Conservation (phyloP, 1,139 yeast genomes). For the Kodamaea derodonti region DNA sequence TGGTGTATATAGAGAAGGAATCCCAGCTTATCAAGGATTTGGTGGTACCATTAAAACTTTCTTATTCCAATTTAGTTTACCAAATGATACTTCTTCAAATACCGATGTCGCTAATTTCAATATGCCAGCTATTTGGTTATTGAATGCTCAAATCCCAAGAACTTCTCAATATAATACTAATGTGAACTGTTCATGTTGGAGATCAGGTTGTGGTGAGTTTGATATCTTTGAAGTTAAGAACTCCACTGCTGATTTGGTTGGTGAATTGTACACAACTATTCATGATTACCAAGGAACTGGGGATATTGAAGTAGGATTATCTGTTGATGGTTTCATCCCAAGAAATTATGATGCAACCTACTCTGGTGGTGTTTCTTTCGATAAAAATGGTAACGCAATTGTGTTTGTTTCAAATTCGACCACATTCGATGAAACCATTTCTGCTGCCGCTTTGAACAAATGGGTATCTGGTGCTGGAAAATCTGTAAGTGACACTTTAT, state of each 20-base stretch:
- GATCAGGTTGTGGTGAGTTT: conserved; percentile 94
- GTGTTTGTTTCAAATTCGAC: conserved; percentile 61
- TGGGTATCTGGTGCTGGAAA: conserved; percentile 31
- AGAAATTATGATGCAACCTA: conserved; percentile 49
- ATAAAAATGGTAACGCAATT: conserved; percentile 53
- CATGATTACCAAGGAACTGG: conserved; percentile 73
- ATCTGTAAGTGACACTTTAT: conserved; percentile 19
- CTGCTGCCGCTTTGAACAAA: conserved; percentile 27
- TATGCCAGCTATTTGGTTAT: conserved; percentile 96
- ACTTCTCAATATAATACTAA: conserved; percentile 76
- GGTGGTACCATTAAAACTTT: conserved; percentile 77
- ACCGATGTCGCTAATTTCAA: conserved; percentile 53
- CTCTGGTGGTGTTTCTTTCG: conserved; percentile 72
- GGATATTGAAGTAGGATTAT: conserved; percentile 56
- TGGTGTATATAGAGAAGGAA: conserved; percentile 81
- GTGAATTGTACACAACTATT: conserved; percentile 58
- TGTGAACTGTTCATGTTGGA: conserved; percentile 88
- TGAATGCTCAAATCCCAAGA: conserved; percentile 92
- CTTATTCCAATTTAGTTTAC: conserved; percentile 89
- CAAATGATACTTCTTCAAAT: conserved; percentile 50
- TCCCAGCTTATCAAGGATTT: conserved; percentile 92
- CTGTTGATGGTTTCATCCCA: conserved; percentile 51
- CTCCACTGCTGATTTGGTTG: conserved; percentile 42
- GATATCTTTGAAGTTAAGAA: conserved; percentile 75
- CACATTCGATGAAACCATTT: conserved; percentile 36